phyloP scores from a whole-genome alignment of 2,329 filamentous ascomycete species.

The Fusarium siculi region DNA sequence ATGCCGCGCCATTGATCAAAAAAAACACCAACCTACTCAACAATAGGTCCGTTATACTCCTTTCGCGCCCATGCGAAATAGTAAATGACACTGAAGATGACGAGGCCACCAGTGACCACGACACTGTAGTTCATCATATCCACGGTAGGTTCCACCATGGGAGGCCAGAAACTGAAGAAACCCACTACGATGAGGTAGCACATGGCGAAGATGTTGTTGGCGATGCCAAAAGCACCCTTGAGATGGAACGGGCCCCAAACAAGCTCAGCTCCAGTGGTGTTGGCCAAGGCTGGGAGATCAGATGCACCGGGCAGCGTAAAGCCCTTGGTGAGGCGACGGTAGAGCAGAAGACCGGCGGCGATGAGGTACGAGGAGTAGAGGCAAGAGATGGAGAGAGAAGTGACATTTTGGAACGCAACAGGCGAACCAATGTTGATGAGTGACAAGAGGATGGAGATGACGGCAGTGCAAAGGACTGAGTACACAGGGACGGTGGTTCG shows the following conservation, averaged over 20 bases:
- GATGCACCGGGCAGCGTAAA: conserved; percentile 40
- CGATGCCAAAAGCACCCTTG: conserved; percentile 59
- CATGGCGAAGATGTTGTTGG: conserved; percentile 66
- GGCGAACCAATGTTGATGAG: conserved; percentile 50
- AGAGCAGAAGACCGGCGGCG: conserved; percentile 42
- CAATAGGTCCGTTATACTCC: conserved; percentile 58
- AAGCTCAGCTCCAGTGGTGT: conserved; percentile 45
- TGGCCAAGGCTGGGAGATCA: conserved; percentile 44
- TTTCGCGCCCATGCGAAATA: conserved; percentile 55
- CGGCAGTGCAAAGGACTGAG: conserved; percentile 42
- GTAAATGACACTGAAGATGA: conserved; percentile 59
- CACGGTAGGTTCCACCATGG: conserved; percentile 43
- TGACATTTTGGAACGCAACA: conserved; percentile 46
- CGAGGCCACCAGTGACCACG: conserved; percentile 54
- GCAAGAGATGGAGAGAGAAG: conserved; percentile 46
- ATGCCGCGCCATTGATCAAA: background rate
- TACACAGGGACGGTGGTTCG: conserved; percentile 45
- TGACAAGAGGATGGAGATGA: conserved; percentile 45
- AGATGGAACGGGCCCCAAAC: conserved; percentile 67
- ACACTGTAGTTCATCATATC: conserved; percentile 60
- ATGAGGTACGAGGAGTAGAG: conserved; percentile 48
- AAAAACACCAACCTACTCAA: conserved; percentile 30
- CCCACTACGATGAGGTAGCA: conserved; percentile 64
- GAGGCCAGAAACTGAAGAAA: conserved; percentile 67
- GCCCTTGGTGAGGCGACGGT: conserved; percentile 44